Evolutionary conservation across 345 rosid species (phyloP).

Genomic region (Carallia brachiata): DNA sequence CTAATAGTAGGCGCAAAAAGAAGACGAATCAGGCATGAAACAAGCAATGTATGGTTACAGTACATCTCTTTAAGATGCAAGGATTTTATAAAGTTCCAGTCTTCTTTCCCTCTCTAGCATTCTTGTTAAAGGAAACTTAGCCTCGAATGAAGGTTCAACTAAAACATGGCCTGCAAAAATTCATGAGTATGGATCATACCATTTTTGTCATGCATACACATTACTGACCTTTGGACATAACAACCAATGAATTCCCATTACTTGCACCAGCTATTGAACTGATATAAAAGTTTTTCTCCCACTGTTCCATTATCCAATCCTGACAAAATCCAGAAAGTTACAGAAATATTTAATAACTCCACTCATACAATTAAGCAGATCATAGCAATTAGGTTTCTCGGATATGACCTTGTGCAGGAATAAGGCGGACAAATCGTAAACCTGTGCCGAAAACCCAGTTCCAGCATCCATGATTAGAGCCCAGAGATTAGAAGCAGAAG

Average conservation of each 20-base stretch:
- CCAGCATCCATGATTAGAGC: conserved; percentile 98
- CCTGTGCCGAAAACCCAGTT: conserved; percentile 84
- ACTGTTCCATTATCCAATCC: conserved; percentile 99
- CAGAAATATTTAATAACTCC: conserved; percentile 12
- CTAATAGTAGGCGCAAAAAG: too few species aligned
- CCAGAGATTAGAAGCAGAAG: conserved; percentile 89
- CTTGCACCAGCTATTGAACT: conserved; percentile 89
- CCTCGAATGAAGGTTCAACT: not conserved
- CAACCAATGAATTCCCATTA: conserved; percentile 91
- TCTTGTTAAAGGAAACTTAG: not conserved
- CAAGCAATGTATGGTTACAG: too few species aligned
- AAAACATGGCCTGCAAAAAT: not conserved
- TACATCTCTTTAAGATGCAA: too few species aligned
- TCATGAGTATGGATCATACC: not conserved
- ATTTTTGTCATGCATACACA: conserved; percentile 7
- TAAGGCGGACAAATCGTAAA: conserved; percentile 73
- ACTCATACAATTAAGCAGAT: conserved; percentile 10
- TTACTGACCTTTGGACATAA: conserved; percentile 86
- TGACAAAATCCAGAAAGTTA: conserved; percentile 31
- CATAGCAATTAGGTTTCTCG: conserved; percentile 2
- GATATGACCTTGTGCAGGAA: conserved; percentile 84
- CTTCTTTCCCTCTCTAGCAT: not conserved
- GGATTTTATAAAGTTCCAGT: not conserved
- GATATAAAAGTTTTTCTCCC: conserved; percentile 93
- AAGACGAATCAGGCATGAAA: too few species aligned